A percentile compares a stretch with the other conserved stretches of the same genome.
Evolutionary conservation across 2,329 filamentous ascomycete genomes (phyloP).

Genomic region (Lachnellula willkommii): DNA sequence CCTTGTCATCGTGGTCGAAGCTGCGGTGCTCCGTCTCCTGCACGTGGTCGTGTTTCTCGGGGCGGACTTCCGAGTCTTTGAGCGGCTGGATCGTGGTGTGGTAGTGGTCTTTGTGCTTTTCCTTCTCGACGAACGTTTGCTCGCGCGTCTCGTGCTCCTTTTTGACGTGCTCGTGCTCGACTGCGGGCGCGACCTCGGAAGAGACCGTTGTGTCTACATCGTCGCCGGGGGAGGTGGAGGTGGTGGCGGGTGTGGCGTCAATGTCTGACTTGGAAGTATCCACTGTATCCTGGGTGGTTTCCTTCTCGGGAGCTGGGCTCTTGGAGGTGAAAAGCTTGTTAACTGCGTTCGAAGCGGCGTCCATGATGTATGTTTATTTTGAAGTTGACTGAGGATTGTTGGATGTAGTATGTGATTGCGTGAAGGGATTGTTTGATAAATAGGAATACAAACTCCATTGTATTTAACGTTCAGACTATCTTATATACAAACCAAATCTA

Average conservation of each 20-base stretch:
- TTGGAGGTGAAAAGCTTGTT: conserved; percentile 13
- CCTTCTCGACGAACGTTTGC: conserved; percentile 56
- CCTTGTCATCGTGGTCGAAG: conserved; percentile 50
- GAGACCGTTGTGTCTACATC: conserved; percentile 16
- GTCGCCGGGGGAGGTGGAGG: neutral
- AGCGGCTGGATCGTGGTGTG: conserved; percentile 64
- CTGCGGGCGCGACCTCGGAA: conserved; percentile 11
- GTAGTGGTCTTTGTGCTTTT: conserved; percentile 66
- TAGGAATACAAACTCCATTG: no score
- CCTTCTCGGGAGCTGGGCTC: neutral
- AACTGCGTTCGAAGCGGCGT: conserved; percentile 16
- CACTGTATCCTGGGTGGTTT: neutral
- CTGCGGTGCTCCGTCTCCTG: conserved; percentile 52
- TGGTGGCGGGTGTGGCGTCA: no score
- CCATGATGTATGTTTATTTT: conserved; percentile 3
- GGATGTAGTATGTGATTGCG: no score
- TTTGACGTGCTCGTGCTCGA: conserved; percentile 20
- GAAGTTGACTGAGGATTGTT: no score
- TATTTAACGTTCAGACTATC: no score
- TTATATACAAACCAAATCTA: no score
- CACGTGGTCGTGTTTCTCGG: conserved; percentile 56
- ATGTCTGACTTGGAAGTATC: neutral
- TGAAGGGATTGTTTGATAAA: no score
- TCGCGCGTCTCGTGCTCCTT: conserved; percentile 51
- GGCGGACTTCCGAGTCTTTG: conserved; percentile 44